A percentile compares a stretch with the other conserved stretches of the same genome.
phyloP scores from a whole-genome alignment of 208 protist species.

The Novymonas esmeraldas region DNA sequence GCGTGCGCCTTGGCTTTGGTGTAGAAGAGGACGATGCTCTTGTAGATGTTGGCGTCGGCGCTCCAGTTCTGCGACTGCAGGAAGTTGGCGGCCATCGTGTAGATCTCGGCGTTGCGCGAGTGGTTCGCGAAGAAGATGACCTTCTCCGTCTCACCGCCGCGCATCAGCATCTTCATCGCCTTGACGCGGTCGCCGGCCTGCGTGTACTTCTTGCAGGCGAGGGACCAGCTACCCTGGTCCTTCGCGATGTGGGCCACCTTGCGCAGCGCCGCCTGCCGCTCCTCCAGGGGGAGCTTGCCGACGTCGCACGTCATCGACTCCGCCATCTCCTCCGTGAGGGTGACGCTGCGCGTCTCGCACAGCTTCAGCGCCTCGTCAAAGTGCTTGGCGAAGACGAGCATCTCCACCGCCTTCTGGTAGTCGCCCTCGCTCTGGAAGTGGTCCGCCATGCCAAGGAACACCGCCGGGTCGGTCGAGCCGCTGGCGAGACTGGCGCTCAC shows the following conservation, averaged over 20 bases:
- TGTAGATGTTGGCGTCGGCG: conserved; percentile 93
- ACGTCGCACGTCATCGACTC: conserved; percentile 85
- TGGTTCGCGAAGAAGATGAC: conserved; percentile 98
- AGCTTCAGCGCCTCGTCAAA: conserved; percentile 89
- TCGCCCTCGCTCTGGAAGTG: conserved; percentile 90
- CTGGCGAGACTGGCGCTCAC: conserved; percentile 91
- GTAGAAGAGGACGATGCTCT: conserved; percentile 97
- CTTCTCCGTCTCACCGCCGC: conserved; percentile 96
- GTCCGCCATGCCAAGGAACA: conserved; percentile 92
- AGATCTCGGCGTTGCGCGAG: conserved; percentile 94
- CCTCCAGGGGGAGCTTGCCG: conserved; percentile 50
- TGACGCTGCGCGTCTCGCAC: conserved; percentile 80
- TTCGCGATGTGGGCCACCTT: conserved; percentile 87
- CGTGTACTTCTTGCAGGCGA: conserved; percentile 95
- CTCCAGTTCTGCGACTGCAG: conserved; percentile 96
- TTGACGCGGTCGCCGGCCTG: conserved; percentile 95
- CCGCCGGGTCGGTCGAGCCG: conserved; percentile 71
- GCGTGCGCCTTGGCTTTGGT: conserved; percentile 95
- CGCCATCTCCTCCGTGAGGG: conserved; percentile 92
- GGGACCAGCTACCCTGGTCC: conserved; percentile 89
- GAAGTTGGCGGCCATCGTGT: conserved; percentile 96
- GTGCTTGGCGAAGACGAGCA: conserved; percentile 91
- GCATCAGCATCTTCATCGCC: conserved; percentile 97
- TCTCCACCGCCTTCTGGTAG: conserved; percentile 93
- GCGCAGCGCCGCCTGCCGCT: conserved; percentile 56